phyloP scores from a whole-genome alignment of 345 rosid species.

The Mallotus nudiflorus region DNA sequence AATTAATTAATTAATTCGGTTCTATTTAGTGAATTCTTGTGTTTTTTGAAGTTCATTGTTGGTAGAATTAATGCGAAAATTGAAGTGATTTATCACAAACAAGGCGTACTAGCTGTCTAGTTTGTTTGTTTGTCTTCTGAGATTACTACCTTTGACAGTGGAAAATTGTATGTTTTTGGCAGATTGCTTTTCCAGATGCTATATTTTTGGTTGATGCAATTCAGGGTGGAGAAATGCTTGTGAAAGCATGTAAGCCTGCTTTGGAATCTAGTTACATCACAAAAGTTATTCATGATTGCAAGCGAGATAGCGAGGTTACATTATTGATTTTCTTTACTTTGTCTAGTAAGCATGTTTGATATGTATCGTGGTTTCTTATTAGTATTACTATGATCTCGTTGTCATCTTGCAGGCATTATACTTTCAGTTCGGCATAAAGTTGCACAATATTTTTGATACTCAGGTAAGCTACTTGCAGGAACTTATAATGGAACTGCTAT shows the following conservation, averaged over 20 bases:
- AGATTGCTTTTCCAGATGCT: conserved; percentile 94
- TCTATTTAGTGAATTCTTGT: too few species aligned
- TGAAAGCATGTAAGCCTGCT: conserved; percentile 94
- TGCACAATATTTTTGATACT: conserved; percentile 84
- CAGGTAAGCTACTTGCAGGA: conserved; percentile 52
- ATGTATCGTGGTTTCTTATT: conserved; percentile 8
- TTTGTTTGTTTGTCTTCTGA: background rate
- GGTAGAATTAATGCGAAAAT: too few species aligned
- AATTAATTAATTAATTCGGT: too few species aligned
- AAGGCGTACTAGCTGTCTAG: too few species aligned
- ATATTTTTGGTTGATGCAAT: conserved; percentile 83
- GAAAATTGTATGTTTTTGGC: conserved; percentile 34
- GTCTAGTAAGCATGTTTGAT: conserved; percentile 12
- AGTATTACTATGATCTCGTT: background rate
- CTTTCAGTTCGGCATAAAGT: conserved; percentile 87
- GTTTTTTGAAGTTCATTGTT: too few species aligned
- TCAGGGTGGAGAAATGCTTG: conserved; percentile 66
- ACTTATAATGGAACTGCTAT: conserved; percentile 3
- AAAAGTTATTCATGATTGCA: conserved; percentile 98
- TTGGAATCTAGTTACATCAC: conserved; percentile 84
- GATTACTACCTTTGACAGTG: background rate
- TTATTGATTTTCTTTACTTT: conserved; percentile 34
- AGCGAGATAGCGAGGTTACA: conserved; percentile 96
- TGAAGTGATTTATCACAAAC: too few species aligned
- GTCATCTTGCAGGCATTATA: conserved; percentile 65